Base-by-base conservation (phyloP, 306 rosid species). In the Ceratonia siliqua region DNA sequence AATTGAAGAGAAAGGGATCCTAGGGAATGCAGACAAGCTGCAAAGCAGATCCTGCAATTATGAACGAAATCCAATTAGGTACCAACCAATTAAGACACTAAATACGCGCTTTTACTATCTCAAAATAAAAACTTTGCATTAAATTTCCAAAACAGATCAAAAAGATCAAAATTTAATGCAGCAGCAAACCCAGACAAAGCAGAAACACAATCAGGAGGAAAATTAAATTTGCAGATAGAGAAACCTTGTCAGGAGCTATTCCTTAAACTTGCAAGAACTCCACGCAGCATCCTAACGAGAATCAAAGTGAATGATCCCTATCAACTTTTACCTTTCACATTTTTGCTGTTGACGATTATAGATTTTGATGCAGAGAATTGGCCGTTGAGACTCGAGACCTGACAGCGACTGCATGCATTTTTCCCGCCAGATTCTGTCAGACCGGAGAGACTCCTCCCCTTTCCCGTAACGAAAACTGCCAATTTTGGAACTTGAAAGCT, bases 341-440 rank as follows among this genome's bases (percentile, higher is more conserved):
- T 24, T 35, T 22, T 45, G 13, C 28, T 30, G 27, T 9, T 56
- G 54, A 8, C n/a, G 48, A 6, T 55, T 41, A 41, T 54, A 10
- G n/a, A 55, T 71, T 48, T 38, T 13, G 72, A 55, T 7, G 36
- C n/a, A 12, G 42, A 33, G 58, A 6, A 10, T 45, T 3, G 68
- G 45, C 59, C 18, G 22, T 79, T 39, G 49, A 55, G 69, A 18
- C 1, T 35, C 63, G 54, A 77, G 32, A 68, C 33, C 1, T 0
- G 48, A 52, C 41, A 71, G 38, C 32, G 33, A 68, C 61, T 12
- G 15, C 12, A 11, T 55, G 11, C 49, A 36, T 10, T 67, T 80
- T 67, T 39, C 5, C 36, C 55, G 56, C 48, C 55, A 57, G n/a
- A 70, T 50, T 65, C 41, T 11, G 67, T 70, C 46, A 52, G 64